These are phyloP conservation scores for Mycena galopus DNA, from an alignment of 768 basidiomycete genomes.

Conservation along the genomic window DNA sequence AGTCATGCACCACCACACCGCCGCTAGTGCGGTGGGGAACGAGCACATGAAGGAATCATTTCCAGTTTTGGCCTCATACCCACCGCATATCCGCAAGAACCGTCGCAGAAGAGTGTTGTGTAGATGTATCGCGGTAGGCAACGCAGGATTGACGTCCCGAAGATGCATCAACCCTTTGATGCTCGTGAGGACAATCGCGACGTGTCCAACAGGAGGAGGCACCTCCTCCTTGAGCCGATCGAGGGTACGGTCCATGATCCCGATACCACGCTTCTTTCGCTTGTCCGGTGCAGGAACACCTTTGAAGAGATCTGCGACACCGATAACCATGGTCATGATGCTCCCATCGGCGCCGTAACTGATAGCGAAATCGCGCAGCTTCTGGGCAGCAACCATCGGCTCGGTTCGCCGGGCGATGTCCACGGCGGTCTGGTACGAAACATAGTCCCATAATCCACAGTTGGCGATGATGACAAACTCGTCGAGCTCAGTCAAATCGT, in stretches of 20 bases:
- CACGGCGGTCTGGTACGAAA: constrained; percentile 95
- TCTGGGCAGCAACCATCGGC: constrained; percentile 91
- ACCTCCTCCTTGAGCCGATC: constrained; percentile 82
- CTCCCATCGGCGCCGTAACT: constrained; percentile 95
- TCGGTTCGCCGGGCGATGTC: constrained; percentile 85
- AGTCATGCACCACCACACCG: constrained; percentile 90
- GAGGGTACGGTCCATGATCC: constrained; percentile 70
- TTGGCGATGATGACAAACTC: constrained; percentile 98
- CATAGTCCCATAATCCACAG: constrained; percentile 92
- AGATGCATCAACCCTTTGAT: constrained; percentile 96
- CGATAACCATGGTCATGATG: constrained; percentile 98
- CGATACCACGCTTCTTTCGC: constrained; percentile 50
- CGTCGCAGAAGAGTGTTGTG: constrained; percentile 92
- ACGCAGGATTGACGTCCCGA: constrained; percentile 96
- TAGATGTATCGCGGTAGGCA: constrained; percentile 92
- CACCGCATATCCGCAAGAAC: constrained; percentile 89
- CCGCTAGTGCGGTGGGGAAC: constrained; percentile 89
- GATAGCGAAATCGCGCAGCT: constrained; percentile 95
- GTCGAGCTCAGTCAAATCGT: constrained; percentile 84
- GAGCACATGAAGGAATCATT: constrained; percentile 99
- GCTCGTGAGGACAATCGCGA: constrained; percentile 98
- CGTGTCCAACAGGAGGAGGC: constrained; percentile 84
- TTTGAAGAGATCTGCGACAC: constrained; percentile 81
- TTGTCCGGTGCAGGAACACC: constrained; percentile 36
- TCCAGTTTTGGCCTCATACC: constrained; percentile 99